Evolutionary conservation across 495 filamentous ascomycete genomes (phyloP), one percentile per base, ranked within the genome.

Genomic region (Hyaloscypha bicolor): DNA sequence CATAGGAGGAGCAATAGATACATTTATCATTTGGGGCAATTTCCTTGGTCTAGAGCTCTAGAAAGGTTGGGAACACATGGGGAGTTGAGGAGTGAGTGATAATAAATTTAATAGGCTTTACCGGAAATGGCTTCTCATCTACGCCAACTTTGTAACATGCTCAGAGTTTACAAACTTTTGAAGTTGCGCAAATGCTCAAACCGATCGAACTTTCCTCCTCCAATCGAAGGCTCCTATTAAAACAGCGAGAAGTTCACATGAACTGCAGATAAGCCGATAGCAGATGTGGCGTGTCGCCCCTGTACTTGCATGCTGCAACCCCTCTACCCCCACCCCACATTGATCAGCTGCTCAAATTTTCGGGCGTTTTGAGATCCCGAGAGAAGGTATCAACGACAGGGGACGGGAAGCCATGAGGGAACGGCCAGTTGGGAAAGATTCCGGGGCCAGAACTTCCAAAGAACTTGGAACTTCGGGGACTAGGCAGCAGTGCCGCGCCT

Each of bases 301-400:
- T 60, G 56, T 21, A 60, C 19, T 14, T 60, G 56, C 30, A 32
- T 33, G 9, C 39, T 60, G 32, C 56, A 60, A 31, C 22, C 32
- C 16, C n/a, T 12, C 19, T 6, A 9, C 9, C 56, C 56, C 56
- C 56, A 32, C 29, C 29, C 32, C 30, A 8, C 56, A 14, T 14
- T 55, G 19, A 56, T 64, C 62, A 64, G 51, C 29, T 64, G 62
- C 32, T 61, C 52, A 64, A 37, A 2, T 37, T 21, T 25, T 21
- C 31, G 31, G 29, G 30, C 6, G 6, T 35, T 55, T 56, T 39
- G 30, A 37, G 60, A 19, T 56, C 21, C 62, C 62, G 51, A 37
- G 16, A 9, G 29, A 22, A 64, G 30, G 51, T 55, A 19, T 16
- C 9, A n/a, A 29, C 1, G 30, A 60, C 6, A 14, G 56, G 56